Base-by-base conservation (phyloP, 148 eudicot species). In the Suaeda aralocaspica region DNA sequence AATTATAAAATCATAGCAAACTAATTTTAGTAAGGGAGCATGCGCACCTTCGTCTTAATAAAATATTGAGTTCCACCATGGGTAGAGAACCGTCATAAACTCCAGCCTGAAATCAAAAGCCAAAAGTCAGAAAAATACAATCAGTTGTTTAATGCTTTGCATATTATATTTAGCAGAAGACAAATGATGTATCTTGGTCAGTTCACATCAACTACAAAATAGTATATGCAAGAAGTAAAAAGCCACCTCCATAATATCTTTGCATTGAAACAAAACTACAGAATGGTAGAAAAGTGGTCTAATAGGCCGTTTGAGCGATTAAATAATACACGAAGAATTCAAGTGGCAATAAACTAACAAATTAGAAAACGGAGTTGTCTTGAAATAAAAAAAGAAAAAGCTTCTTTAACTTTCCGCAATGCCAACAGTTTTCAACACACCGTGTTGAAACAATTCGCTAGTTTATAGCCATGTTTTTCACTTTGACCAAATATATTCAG, bases 61-160 rank as follows among this genome's bases (percentile, higher is more conserved):
- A 74, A 67, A 86, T 80, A 79, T 86, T 89, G 13, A 94, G 88
- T 85, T 91, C 97, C 26, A 84, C 96, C 83, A 91, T 71, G 76
- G 84, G 95, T 15, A 94, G 82, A 50, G 87, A 86, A 29, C 84
- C 87, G 44, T 84, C 83, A 72, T 78, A 92, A 16, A 89, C 92
- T 74, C 86, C 82, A 45, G 64, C 83, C 96, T 92, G 83, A 76
- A 59, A 80, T 44, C 59, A 67, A 48, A 8, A 7, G 15, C 18
- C 16, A 64, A 69, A 33, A 69, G 28, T 58, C 21, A 50, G 52
- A 58, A 56, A 25, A n/a, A 50, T 50, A 11, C 19, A 31, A 16
- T 21, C 31, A 30, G 25, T 46, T 29, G 46, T 45, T 18, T 46
- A 4, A 46, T 13, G 15, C 18, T 2, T n/a, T 3, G 45, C 24